Base-by-base conservation (phyloP, 2,329 filamentous ascomycete genomes). In the Trichophyton rubrum region DNA sequence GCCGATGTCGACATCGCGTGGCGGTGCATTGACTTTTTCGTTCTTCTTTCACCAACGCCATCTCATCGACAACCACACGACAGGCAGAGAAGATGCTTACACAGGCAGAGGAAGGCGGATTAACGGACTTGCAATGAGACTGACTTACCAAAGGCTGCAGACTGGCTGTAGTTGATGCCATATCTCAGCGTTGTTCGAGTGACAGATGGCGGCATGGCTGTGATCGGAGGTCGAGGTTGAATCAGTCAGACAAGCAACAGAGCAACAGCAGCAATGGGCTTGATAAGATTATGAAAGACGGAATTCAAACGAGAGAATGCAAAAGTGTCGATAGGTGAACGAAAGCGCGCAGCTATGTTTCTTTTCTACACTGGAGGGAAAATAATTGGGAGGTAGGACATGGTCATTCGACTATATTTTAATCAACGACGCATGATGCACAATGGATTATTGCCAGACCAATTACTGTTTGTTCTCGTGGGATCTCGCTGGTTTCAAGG, bases 1-100 rank as follows among this genome's bases (percentile, higher is more conserved):
- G 13, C 6, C 30, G 27, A 57, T 57, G 55, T 57, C 55, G 55
- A 57, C 55, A 57, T 57, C 55, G 30, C 41, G 55, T 57, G 55
- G 55, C 55, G 27, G 55, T 57, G 55, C 33, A 57, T 11, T 17
- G 38, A 43, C 40, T 43, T 43, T 43, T 43, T 43, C 4, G 13
- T 43, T 17, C n/a, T 43, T 17, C 40, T n/a, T 56, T 33, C 13
- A 38, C 27, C 15, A 20, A 20, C 11, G 41, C 5, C 55, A 40
- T 17, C 30, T 24, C 55, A 41, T 20, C 55, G 15, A 57, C n/a
- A 30, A n/a, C 11, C 22, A 43, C 17, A 11, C 13, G 35, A 40
- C n/a, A n/a, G 20, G 41, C 6, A 41, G 20, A 20, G 22, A 13
- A 24, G 13, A 22, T n/a, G 27, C 15, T 30, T 30, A 22, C 0